Evolutionary conservation across 257 asterid genomes (phyloP).

Genomic region (Gentiana straminea): DNA sequence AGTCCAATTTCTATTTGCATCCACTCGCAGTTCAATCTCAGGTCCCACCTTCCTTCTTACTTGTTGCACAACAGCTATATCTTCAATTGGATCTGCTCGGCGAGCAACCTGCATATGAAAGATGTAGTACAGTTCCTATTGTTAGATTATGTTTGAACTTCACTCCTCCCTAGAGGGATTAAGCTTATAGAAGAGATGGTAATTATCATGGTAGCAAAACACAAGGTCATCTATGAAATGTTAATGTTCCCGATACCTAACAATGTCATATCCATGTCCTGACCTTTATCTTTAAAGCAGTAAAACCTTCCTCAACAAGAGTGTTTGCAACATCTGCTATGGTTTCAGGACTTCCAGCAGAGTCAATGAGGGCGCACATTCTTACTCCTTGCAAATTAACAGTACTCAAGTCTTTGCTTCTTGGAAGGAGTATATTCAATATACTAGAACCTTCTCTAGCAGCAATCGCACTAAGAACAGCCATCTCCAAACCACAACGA

Average conservation of each 20-base stretch:
- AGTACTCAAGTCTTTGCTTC: constrained; percentile 19
- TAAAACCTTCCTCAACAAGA: constrained; percentile 74
- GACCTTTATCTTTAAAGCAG: constrained; percentile 79
- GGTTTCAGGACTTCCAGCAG: constrained; percentile 56
- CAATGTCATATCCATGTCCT: neutral
- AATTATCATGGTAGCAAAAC: no score
- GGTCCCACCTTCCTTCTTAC: constrained; percentile 71
- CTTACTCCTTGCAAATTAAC: constrained; percentile 32
- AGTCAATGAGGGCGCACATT: constrained; percentile 81
- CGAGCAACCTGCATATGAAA: constrained; percentile 61
- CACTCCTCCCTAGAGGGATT: no score
- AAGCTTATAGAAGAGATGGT: no score
- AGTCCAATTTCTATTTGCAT: constrained; percentile 84
- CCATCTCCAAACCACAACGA: constrained; percentile 94
- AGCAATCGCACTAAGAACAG: constrained; percentile 79
- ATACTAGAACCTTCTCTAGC: constrained; percentile 47
- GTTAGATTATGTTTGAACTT: neutral
- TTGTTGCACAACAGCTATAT: constrained; percentile 67
- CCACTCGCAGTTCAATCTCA: constrained; percentile 64
- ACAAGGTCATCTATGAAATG: no score
- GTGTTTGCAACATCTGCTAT: constrained; percentile 58
- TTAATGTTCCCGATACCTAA: no score
- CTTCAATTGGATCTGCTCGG: constrained; percentile 55
- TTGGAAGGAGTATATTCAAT: constrained; percentile 49
- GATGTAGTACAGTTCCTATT: constrained; percentile 4